phyloP scores from a whole-genome alignment of 805 yeast species.

The Osmozyma mogii region DNA sequence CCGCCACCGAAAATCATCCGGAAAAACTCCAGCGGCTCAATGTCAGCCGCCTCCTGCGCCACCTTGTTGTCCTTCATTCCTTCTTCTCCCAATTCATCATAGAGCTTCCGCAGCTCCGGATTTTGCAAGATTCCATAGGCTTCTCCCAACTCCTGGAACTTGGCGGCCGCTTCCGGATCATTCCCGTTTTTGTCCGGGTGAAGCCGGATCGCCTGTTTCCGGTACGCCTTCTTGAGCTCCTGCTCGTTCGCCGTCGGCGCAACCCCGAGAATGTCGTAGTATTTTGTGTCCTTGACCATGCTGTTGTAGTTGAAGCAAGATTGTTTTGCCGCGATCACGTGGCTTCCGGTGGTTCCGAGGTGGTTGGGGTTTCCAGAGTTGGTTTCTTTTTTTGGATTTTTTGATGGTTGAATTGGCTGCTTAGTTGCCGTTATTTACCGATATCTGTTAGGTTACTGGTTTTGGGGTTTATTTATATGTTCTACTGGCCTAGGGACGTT shows the following conservation, averaged over 20 bases:
- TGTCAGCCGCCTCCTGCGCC: constrained; percentile 61
- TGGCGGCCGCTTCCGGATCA: constrained; percentile 80
- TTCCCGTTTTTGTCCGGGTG: constrained; percentile 92
- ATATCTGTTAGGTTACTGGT: too few relatives aligned
- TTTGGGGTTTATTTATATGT: too few relatives aligned
- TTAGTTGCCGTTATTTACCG: too few relatives aligned
- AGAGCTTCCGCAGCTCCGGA: constrained; percentile 54
- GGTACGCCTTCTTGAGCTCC: constrained; percentile 87
- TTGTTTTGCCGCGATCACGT: too few relatives aligned
- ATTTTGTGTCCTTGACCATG: constrained; percentile 81
- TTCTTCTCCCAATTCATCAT: constrained; percentile 71
- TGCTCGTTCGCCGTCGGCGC: constrained; percentile 59
- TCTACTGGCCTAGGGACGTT: too few relatives aligned
- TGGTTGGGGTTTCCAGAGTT: too few relatives aligned
- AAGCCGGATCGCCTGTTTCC: constrained; percentile 12
- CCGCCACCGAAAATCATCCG: constrained; percentile 80
- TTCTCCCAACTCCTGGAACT: constrained; percentile 63
- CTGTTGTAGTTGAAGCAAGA: constrained; percentile 1
- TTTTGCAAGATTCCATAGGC: constrained; percentile 82
- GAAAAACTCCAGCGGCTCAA: constrained; percentile 82
- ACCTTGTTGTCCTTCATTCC: constrained; percentile 57
- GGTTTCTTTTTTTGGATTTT: too few relatives aligned
- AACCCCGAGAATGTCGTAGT: constrained; percentile 77
- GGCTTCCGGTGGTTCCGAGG: too few relatives aligned
- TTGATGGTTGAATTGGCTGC: too few relatives aligned